Conservation (phyloP, 768 basidiomycete species). For the Lanmaoa pseudosensibilis region DNA sequence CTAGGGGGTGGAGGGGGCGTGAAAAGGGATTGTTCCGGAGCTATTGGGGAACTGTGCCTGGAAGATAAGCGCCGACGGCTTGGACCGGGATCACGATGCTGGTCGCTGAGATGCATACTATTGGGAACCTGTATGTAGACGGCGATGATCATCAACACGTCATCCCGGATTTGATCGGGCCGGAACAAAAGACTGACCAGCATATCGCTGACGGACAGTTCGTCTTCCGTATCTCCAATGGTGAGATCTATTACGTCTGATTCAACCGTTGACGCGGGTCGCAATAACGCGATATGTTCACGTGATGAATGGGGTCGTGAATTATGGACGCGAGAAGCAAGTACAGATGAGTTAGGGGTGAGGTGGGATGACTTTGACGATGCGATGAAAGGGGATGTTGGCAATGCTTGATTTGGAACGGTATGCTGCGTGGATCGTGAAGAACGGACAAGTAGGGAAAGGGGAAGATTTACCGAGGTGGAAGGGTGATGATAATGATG, state of each 20-base stretch:
- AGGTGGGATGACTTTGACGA: conserved; percentile 1
- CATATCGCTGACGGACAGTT: neutral
- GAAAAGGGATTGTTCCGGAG: conserved; percentile 25
- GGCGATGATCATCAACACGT: conserved; percentile 3
- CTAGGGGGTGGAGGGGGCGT: conserved; percentile 26
- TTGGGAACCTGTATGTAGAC: conserved; percentile 1
- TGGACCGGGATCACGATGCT: conserved; percentile 2
- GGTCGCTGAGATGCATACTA: neutral
- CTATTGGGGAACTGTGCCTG: conserved; percentile 6
- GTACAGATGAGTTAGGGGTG: conserved; percentile 6
- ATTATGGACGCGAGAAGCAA: conserved; percentile 4
- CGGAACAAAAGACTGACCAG: conserved; percentile 20
- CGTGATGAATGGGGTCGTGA: conserved; percentile 1
- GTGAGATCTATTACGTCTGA: conserved; percentile 25
- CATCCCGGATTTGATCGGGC: conserved; percentile 2
- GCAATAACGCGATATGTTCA: neutral
- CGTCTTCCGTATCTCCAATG: conserved; percentile 25
- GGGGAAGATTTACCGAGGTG: conserved; percentile 13
- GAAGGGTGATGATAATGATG: conserved; percentile 9
- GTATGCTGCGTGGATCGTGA: conserved; percentile 11
- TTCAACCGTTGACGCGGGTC: neutral
- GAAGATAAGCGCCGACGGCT: neutral
- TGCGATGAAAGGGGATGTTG: neutral
- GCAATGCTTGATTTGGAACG: neutral
- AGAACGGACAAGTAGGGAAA: neutral